Base-by-base conservation (phyloP, 345 rosid genomes). In the rapeseed (Brassica napus) region DNA sequence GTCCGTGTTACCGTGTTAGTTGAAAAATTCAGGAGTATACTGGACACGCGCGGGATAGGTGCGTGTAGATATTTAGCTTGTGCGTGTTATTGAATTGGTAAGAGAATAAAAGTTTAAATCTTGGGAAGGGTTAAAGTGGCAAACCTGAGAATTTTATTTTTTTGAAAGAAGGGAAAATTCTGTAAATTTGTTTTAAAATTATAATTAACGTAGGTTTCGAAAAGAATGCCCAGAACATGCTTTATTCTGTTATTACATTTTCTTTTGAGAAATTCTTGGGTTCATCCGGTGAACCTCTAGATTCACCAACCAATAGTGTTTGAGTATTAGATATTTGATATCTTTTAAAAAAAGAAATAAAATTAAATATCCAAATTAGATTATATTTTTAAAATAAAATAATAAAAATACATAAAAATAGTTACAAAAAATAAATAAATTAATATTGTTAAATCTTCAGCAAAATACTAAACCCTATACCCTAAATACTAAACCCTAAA, bases 81-180 rank as follows among this genome's bases (percentile, higher is more conserved):
- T 64, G 80, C 69, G 63, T 77, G 75, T 62, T 62, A 6, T 24
- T 21, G 47, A 14, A 62, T 62, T 44, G 59, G 23, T 21, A 9
- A 32, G 75, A 66, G 75, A 66, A 80, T 75, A 72, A 65, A 75
- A 34, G 54, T 34, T 78, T 47, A 63, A 28, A 55, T 74, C 54
- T 69, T 44, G 84, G 82, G 84, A 64, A 69, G 69, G 79, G 76
- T 77, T 76, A 72, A 79, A 82, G 65, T 67, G 35, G 34, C 11
- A 31, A 57, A 60, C 75, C 71, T 73, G 76, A 74, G 76, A 21
- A 9, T 65, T 18, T 35, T 18, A 15, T 16, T 8, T 65, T 12
- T 59, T 72, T 18, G 64, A 32, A 52, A 68, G 21, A 68, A 30
- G 59, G 35, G 14, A 71, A 65, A 78, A 72, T 3, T 77, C 70